Evolutionary conservation across 331 rosid species (phyloP), one percentile per base, ranked within the genome.

Genomic region (Rhamnella rubrinervis): DNA sequence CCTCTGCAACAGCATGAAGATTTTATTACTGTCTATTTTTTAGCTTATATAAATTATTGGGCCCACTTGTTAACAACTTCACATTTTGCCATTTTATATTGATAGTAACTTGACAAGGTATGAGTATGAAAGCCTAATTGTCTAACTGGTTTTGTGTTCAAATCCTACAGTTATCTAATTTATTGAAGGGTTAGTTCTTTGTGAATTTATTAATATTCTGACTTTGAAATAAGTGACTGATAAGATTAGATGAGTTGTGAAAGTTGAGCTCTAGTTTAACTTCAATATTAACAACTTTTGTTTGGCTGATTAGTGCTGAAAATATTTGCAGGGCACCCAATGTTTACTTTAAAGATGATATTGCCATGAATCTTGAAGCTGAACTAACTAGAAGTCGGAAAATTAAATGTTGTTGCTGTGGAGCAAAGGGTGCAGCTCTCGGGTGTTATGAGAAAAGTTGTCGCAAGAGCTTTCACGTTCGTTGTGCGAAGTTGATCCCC

Each of bases 391-490:
- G 98, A 83, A 93, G 98, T 72, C 80, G 92, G 59, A 84, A 82
- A 84, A 93, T 93, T 64, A 91, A 77, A 63, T 93, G 98, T 79
- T 69, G 90, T 73, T 87, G 91, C 66, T 93, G 98, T 78, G 96
- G 92, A 72, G 71, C 73, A 16, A 91, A 80, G 82, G 98, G 98
- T 21, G 98, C 96, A 28, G 85, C 97, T 49, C 91, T 93, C 23
- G 98, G 98, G 46, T 93, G 98, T 76, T 89, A 68, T 61, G 87
- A 89, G 75, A 85, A 84, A 82, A 81, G 81, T 79, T 93, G 98
- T 80, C 97, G 97, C 51, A 85, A 73, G 82, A 93, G 98, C 82
- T 93, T 93, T 71, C 98, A 93, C 63, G 86, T 93, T 60, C 73
- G 91, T 63, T 93, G 98, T 70, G 96, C 98, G 71, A 91, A 77